Conservation (phyloP, 2,329 filamentous ascomycete species). For the Tothia fuscella region DNA sequence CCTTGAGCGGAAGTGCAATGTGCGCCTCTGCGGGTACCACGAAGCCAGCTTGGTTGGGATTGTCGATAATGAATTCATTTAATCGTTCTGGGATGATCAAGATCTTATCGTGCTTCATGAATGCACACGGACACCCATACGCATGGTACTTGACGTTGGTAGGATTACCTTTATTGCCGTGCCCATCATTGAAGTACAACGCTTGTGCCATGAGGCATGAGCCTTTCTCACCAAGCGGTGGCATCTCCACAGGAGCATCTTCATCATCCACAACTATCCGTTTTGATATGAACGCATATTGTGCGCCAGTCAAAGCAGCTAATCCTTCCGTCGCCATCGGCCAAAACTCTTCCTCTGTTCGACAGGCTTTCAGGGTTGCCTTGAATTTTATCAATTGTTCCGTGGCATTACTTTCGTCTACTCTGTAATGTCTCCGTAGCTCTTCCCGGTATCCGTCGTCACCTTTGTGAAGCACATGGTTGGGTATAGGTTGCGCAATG, state of each 20-base stretch:
- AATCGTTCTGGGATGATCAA: constrained; percentile 54
- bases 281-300: constrained; percentile 59
- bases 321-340: constrained; percentile 50
- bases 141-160: constrained; percentile 53
- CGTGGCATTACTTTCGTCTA: constrained; percentile 46
- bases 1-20: constrained; percentile 52
- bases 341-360: constrained; percentile 50
- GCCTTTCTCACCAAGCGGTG: constrained; percentile 47
- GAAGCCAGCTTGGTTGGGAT: constrained; percentile 45
- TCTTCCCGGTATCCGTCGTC: constrained; percentile 31
- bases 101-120: constrained; percentile 62
- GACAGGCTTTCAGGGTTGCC: constrained; percentile 37
- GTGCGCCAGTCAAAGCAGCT: constrained; percentile 49
- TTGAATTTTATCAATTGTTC: constrained; percentile 51
- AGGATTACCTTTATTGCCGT: constrained; percentile 39
- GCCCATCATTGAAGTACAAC: constrained; percentile 53
- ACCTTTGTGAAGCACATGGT: constrained; percentile 15
- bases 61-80: constrained; percentile 45
- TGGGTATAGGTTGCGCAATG: not conserved
- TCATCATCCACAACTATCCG: constrained; percentile 48
- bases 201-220: constrained; percentile 53
- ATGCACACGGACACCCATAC: constrained; percentile 52
- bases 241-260: constrained; percentile 46
- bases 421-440: constrained; percentile 16
- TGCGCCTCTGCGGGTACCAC: constrained; percentile 49